Evolutionary conservation across 192 early-diverging fungal genomes (phyloP).

Genomic region (Entophlyctis luteolus): DNA sequence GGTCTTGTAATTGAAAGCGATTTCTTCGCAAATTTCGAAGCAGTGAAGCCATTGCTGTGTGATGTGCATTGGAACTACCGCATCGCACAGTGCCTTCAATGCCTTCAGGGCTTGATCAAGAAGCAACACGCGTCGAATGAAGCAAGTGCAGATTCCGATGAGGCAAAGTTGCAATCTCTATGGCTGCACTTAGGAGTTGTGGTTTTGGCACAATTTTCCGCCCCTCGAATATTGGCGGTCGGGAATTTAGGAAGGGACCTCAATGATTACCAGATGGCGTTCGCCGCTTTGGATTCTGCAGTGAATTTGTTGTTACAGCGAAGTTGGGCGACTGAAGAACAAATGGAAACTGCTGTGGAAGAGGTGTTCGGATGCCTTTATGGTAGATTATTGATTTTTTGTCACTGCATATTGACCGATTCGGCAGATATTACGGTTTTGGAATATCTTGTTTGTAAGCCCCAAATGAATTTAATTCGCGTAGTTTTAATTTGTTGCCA

Average conservation of each 20-base stretch:
- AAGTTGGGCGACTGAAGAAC: neutral
- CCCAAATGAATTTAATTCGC: neutral
- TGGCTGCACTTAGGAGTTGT: neutral
- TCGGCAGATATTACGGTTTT: neutral
- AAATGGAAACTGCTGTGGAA: neutral
- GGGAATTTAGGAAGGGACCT: neutral
- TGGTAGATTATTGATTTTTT: constrained; percentile 11
- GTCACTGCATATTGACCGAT: neutral
- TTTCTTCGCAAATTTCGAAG: neutral
- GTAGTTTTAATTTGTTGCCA: neutral
- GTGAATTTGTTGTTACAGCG: neutral
- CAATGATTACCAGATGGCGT: neutral
- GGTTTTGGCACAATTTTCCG: neutral
- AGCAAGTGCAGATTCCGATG: neutral
- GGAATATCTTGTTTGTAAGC: constrained; percentile 15
- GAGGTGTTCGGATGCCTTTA: neutral
- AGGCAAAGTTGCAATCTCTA: neutral
- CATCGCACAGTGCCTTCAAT: neutral
- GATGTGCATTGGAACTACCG: neutral
- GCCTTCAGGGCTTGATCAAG: neutral
- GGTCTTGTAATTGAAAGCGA: neutral
- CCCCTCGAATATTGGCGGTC: neutral
- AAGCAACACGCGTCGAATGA: neutral
- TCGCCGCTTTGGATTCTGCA: neutral
- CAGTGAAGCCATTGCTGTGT: neutral